Base-by-base conservation (phyloP, 352 stramenopile genomes). In the Globisporangium perplexum region DNA sequence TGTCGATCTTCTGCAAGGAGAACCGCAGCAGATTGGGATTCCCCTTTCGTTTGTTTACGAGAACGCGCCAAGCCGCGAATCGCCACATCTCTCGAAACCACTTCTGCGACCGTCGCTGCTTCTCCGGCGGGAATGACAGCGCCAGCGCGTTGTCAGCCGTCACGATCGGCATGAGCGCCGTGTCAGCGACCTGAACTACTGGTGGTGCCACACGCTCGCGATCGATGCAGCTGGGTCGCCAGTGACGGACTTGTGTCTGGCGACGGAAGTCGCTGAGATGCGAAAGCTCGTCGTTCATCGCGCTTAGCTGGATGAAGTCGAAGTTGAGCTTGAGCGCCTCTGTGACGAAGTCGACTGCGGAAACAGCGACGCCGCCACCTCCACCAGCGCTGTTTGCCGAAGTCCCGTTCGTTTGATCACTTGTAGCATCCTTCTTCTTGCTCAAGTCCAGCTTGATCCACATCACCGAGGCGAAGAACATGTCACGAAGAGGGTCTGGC, bases 51-150 rank as follows among this genome's bases (percentile, higher is more conserved):
- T 57, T 61, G 17, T 72, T 55, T 3, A 75, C 54, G 6, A 87
- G 47, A 12, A 89, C 59, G 35, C 74, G 81, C 7, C 60, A 66
- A 14, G 71, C 69, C 24, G 81, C 78, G 35, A 83, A 92, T 26
- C 65, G 68, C 81, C 81, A 92, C 74, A 89, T 87, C 18, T 51
- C 68, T 7, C 75, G 69, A n/a, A 85, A 62, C 79, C 79, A 90
- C 23, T 38, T 38, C 7, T 62, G 63, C 30, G 68, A 68, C 31
- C 69, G 71, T 33, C 59, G 58, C 10, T 77, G 68, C 23, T 74
- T 81, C 14, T 68, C 57, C 0, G 51, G 10, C n/a, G 23, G 41
- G 39, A 62, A 53, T 22, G 39, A 47, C 11, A 57, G 54, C 23
- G 53, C 43, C 11, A 63, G 48, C 11, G 53, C 35, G n/a, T 48